Evolutionary conservation across 2,329 filamentous ascomycete genomes (phyloP), one percentile per base, ranked within the genome.

Genomic region (Fulvia fulva): DNA sequence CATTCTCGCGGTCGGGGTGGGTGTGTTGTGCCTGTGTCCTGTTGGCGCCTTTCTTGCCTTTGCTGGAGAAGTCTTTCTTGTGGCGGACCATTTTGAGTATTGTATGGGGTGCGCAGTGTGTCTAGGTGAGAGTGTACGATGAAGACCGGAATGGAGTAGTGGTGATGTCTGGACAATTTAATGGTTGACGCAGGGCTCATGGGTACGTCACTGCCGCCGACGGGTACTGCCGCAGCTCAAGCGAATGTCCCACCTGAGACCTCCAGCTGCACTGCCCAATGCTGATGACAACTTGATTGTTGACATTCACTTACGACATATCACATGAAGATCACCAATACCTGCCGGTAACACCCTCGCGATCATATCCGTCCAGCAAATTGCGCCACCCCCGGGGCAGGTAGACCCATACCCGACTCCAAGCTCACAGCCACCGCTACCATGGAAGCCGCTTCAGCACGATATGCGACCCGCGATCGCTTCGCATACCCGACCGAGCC

Each of bases 401-500:
- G 55, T 53, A 57, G 55, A 53, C 55, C 55, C 55, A 56, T 53
- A 43, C n/a, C 46, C 37, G 37, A 44, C 55, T 55, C 53, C 22
- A 49, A 23, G 37, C 37, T 23, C 47, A 28, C 14, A 2, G 50
- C 28, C 25, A 25, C 11, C 44, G 6, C 1, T 21, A 54, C 21
- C 53, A 73, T 97, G 93, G 93, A 97, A 84, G 93, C 94, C 73
- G 88, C 92, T 73, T 95, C 92, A 74, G 92, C 92, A 77, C 88
- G 94, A 74, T 96, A 95, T 81, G 94, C 93, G 72, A 89, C 92
- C 70, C 87, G 93, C 78, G 93, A 97, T 81, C 91, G 92, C 76
- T 97, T 94, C 83, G 86, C 87, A 77, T 88, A 88, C 73, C 87
- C 89, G 77, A 86, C 87, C 73, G 86, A 89, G 73, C 86, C 89